phyloP scores from a whole-genome alignment of 352 stramenopile genomes.

The Globisporangium solare region DNA sequence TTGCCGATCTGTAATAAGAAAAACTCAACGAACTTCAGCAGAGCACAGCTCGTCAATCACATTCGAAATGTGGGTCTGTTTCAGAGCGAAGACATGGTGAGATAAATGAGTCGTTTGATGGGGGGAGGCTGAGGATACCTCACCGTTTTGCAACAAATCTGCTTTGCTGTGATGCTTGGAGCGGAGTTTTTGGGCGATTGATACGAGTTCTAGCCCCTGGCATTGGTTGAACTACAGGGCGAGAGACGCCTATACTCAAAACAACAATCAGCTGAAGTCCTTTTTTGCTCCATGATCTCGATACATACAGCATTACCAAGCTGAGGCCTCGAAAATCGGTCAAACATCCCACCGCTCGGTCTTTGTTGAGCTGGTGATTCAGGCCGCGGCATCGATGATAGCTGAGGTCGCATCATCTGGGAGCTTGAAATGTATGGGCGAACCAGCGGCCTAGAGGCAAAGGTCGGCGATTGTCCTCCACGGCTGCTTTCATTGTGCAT shows the following conservation, averaged over 20 bases:
- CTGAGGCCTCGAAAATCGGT: conserved; percentile 60
- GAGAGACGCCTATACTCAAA: conserved; percentile 14
- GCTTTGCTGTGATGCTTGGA: conserved; percentile 53
- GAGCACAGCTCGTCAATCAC: conserved; percentile 2
- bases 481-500: conserved; percentile 27
- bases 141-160: conserved; percentile 66
- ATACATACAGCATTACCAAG: conserved; percentile 26
- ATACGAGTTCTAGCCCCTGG: conserved; percentile 42
- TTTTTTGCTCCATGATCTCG: background rate
- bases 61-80: conserved; percentile 16
- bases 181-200: conserved; percentile 64
- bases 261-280: background rate
- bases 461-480: conserved; percentile 36
- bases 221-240: conserved; percentile 36
- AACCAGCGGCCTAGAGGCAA: conserved; percentile 35
- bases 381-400: conserved; percentile 19
- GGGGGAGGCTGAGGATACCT: background rate
- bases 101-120: background rate
- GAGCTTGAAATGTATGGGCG: conserved; percentile 22
- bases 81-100: background rate
- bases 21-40: background rate
- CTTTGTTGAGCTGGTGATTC: conserved; percentile 38
- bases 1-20: background rate
- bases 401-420: conserved; percentile 17
- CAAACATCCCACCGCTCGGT: conserved; percentile 49